Percentiles rank a stretch among this genome's conserved stretches.
phyloP scores from a whole-genome alignment of 306 rosid species.

The Dryas octopetala region DNA sequence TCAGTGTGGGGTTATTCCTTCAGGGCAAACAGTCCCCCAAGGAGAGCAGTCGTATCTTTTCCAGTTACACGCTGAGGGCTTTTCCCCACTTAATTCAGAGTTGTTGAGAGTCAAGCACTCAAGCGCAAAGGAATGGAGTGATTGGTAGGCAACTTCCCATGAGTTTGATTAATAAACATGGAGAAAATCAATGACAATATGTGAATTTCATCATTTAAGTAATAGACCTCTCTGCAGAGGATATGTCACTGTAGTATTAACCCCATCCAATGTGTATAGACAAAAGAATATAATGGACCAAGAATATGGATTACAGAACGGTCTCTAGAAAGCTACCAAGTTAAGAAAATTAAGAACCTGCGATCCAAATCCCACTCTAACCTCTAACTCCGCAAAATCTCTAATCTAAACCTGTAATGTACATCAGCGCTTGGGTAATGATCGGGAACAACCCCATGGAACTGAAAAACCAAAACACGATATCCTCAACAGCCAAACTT shows the following conservation, averaged over 20 bases:
- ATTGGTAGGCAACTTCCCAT: too few species aligned
- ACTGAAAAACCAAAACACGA: constrained; percentile 30
- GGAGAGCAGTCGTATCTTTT: too few species aligned
- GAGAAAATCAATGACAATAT: neutral
- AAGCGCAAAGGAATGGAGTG: too few species aligned
- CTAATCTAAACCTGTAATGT: constrained; percentile 61
- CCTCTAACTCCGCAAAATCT: constrained; percentile 47
- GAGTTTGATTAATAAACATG: too few species aligned
- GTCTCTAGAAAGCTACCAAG: constrained; percentile 5
- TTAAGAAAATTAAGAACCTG: constrained; percentile 38
- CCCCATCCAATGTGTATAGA: constrained; percentile 38
- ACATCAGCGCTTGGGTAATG: constrained; percentile 80
- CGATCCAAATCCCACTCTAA: constrained; percentile 43
- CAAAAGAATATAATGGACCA: constrained; percentile 28
- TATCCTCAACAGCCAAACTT: constrained; percentile 35
- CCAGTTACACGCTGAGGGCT: too few species aligned
- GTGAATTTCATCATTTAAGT: neutral
- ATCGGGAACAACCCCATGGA: constrained; percentile 60
- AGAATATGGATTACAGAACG: constrained; percentile 1
- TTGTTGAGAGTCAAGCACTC: too few species aligned
- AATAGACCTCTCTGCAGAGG: neutral
- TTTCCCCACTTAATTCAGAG: too few species aligned
- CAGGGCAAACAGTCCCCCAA: too few species aligned
- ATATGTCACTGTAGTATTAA: neutral
- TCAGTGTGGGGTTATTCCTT: too few species aligned